A percentile compares a stretch with the other conserved stretches of the same genome.
phyloP scores from a whole-genome alignment of 257 asterid genomes.

The Scutellaria minor region DNA sequence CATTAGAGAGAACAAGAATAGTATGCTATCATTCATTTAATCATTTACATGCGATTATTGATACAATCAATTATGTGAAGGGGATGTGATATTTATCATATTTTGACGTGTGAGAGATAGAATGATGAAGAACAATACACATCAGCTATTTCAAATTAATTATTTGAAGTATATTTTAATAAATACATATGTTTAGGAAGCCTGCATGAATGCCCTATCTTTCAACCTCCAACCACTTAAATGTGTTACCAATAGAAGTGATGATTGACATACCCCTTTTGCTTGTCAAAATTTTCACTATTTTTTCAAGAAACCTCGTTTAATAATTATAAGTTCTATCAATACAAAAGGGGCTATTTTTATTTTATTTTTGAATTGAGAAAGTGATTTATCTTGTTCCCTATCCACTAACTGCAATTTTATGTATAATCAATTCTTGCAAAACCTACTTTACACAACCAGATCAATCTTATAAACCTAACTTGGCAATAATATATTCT shows the following conservation, averaged over 20 bases:
- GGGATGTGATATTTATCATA: background rate
- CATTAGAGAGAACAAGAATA: no score
- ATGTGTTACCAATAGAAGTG: conserved; percentile 20
- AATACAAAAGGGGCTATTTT: no score
- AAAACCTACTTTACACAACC: no score
- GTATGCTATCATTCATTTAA: no score
- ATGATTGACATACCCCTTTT: background rate
- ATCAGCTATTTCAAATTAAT: conserved; percentile 23
- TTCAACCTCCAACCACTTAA: conserved; percentile 43
- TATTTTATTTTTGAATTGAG: no score
- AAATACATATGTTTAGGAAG: background rate
- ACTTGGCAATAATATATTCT: no score
- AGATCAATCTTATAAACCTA: no score
- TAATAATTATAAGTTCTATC: no score
- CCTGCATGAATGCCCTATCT: background rate
- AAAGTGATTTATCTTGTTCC: no score
- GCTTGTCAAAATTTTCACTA: conserved; percentile 25
- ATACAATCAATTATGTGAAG: background rate
- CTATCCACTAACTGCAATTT: no score
- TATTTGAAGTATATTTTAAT: conserved; percentile 11
- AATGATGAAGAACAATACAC: conserved; percentile 24
- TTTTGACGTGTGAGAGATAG: background rate
- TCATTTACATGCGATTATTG: no score
- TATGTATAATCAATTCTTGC: no score
- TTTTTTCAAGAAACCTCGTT: background rate